These are phyloP conservation scores for Diaporthe humulicola DNA, from an alignment of 2,329 filamentous ascomycete species.

Conservation along the genomic window DNA sequence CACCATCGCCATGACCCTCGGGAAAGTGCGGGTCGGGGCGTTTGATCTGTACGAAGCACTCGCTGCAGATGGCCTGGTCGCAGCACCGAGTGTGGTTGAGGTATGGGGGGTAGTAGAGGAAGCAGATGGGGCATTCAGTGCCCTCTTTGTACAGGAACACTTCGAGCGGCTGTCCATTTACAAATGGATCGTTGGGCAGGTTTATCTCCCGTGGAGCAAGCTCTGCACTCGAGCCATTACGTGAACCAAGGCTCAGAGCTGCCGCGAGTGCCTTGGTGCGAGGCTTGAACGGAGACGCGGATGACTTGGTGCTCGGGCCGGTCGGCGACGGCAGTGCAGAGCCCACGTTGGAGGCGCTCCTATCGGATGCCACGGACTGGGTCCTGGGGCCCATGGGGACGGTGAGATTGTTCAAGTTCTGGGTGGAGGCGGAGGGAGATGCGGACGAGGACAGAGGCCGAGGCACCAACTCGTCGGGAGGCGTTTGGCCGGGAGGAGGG, in stretches of 20 bases:
- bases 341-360: constrained; percentile 70
- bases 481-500: constrained; percentile 85
- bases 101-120: constrained; percentile 94
- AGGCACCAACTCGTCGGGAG: constrained; percentile 73
- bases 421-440: constrained; percentile 66
- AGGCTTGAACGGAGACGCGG: constrained; percentile 78
- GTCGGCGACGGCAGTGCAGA: constrained; percentile 72
- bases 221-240: constrained; percentile 79
- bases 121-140: constrained; percentile 94
- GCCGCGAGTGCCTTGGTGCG: constrained; percentile 91
- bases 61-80: constrained; percentile 95
- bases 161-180: constrained; percentile 95
- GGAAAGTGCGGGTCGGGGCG: constrained; percentile 91
- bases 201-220: constrained; percentile 82
- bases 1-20: constrained; percentile 77
- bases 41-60: constrained; percentile 99
- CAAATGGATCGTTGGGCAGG: constrained; percentile 84
- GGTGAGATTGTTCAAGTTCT: constrained; percentile 78
- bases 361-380: constrained; percentile 83
- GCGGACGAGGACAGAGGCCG: constrained; percentile 59
- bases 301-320: constrained; percentile 59
- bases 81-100: constrained; percentile 96
- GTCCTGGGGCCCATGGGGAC: constrained; percentile 85
- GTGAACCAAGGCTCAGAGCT: constrained; percentile 79
- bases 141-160: constrained; percentile 94